These are phyloP conservation scores for Apiotrichum akiyoshidainum DNA, from an alignment of 1,284 basidiomycete species.

Conservation along the genomic window DNA sequence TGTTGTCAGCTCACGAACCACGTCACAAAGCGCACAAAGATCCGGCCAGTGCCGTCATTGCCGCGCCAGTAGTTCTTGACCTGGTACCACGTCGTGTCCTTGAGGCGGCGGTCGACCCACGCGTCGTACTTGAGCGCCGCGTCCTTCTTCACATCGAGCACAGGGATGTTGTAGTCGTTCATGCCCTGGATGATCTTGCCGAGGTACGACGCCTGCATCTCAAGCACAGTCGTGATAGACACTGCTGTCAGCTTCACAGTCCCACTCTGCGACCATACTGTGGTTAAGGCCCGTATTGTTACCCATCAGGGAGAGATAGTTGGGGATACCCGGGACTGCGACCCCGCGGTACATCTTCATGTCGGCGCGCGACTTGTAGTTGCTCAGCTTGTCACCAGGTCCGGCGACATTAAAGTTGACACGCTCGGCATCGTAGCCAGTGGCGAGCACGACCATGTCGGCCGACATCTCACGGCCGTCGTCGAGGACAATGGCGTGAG, in stretches of 20 bases:
- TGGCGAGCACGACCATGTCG: conserved; percentile 23
- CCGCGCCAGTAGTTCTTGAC: conserved; percentile 18
- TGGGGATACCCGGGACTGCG: conserved; percentile 27
- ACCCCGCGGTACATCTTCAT: conserved; percentile 4
- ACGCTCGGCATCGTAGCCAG: conserved; percentile 11
- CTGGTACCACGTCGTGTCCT: conserved; percentile 14
- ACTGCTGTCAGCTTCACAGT: conserved; percentile 4
- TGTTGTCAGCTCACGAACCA: neutral
- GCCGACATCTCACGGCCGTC: conserved; percentile 19
- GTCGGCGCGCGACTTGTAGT: neutral
- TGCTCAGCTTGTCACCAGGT: neutral
- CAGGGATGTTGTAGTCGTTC: conserved; percentile 7
- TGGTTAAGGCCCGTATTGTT: conserved; percentile 30
- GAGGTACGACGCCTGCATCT: conserved; percentile 18
- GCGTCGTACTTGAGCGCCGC: conserved; percentile 23
- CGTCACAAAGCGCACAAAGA: conserved; percentile 7
- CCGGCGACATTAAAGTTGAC: neutral
- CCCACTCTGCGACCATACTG: conserved; percentile 9
- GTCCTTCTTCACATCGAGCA: conserved; percentile 7
- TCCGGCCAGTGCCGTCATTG: conserved; percentile 14
- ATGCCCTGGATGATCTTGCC: conserved; percentile 12
- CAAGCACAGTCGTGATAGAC: conserved; percentile 12
- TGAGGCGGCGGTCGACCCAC: conserved; percentile 22
- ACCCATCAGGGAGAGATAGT: conserved; percentile 30
- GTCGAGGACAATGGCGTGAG: conserved; percentile 16